Percentiles rank a stretch among this genome's conserved stretches.
These are phyloP conservation scores for Sporothrix inflata DNA, from an alignment of 2,329 filamentous ascomycete genomes.

Conservation along the genomic window DNA sequence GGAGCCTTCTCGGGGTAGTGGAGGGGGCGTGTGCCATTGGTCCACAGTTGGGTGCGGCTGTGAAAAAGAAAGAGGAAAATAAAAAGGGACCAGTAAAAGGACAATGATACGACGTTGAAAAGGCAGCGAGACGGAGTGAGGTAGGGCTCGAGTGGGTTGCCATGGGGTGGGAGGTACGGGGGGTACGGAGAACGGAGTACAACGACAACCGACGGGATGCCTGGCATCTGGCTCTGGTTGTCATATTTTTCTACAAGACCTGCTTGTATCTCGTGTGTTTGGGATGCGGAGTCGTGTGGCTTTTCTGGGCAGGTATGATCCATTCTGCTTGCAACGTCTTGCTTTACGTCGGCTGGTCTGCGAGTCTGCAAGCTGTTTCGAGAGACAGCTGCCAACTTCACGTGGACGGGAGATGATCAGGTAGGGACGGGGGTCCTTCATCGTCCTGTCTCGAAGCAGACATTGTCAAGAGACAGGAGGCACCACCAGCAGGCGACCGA, in stretches of 20 bases:
- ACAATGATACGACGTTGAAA: slow-evolving; percentile 3
- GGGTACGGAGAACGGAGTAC: neutral
- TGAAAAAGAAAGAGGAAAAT: neutral
- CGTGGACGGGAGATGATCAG: neutral
- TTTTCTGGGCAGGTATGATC: neutral
- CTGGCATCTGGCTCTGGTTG: neutral
- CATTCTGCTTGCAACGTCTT: slow-evolving; percentile 1
- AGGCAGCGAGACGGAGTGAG: slow-evolving; percentile 7
- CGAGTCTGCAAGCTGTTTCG: neutral
- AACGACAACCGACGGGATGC: neutral
- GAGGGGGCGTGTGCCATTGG: slow-evolving; percentile 16
- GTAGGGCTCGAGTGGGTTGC: neutral
- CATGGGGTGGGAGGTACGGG: slow-evolving; percentile 7
- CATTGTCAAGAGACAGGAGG: too few species aligned
- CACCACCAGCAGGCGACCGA: too few species aligned
- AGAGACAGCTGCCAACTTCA: neutral
- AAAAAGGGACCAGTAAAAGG: neutral
- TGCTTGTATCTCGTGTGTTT: neutral
- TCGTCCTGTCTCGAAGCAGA: too few species aligned
- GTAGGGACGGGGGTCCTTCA: too few species aligned
- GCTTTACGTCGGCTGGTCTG: neutral
- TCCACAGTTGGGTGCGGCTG: neutral
- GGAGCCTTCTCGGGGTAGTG: slow-evolving; percentile 2
- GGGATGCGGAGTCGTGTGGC: neutral
- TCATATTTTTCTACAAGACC: neutral